Base-by-base conservation (phyloP, 495 filamentous ascomycete species). In the Lepraria neglecta region DNA sequence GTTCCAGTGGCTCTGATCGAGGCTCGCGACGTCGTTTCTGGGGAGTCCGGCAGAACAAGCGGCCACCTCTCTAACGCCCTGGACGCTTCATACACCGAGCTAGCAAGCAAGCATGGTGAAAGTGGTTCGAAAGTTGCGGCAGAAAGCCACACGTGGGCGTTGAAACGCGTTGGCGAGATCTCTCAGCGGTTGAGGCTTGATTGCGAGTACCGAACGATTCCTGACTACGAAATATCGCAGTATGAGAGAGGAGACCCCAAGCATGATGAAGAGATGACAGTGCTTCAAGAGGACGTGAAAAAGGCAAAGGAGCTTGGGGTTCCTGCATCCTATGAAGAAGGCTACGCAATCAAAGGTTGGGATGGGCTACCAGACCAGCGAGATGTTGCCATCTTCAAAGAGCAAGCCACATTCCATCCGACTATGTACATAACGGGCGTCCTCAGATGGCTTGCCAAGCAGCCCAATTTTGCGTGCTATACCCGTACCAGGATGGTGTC, bases 371-470 rank as follows among this genome's bases (percentile, higher is more conserved):
- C 71, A 9, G 77, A 83, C 60, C 81, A 82, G 59, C 77, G 80
- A 12, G 79, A 75, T 54, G 76, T 74, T 17, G 68, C 76, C 5
- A 67, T 82, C 3, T 80, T 72, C 54, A 48, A 59, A 6, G 71
- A 72, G n/a, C 81, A 85, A 67, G 82, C 79, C 0, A 78, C 81
- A 3, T 84, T 83, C 67, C 81, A 84, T 61, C 81, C 82, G 1
- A 84, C 82, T 0, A 75, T 75, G 60, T 84, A 85, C 58, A 64
- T 82, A 0, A 67, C 76, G 30, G 80, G 77, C 15, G 66, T 84
- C 0, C 71, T 84, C 2, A 68, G 73, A 28, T 81, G 75, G 71
- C 71, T 84, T 33, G 69, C 72, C 40, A 50, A 74, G 19, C 78
- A 83, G 61, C 72, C 76, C 12, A 76, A 75, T 55, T 83, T 85